Base-by-base conservation (phyloP, 2,329 filamentous ascomycete species). In the Epichloe uncinata region DNA sequence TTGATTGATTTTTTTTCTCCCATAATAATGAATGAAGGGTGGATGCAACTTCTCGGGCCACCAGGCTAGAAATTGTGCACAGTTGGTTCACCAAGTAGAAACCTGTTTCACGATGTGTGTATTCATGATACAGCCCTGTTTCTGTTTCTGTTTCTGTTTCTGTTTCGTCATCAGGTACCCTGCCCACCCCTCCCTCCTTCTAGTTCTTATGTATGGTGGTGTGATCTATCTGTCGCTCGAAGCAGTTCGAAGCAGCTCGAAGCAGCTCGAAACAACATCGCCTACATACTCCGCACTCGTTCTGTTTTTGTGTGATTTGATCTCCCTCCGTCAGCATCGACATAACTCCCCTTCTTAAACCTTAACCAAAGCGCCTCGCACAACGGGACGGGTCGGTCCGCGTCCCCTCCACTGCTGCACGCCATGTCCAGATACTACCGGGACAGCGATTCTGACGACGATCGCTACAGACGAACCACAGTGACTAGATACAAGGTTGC, bases 401-500 rank as follows among this genome's bases (percentile, higher is more conserved):
- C 48, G 12, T 45, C 37, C 22, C 42, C 38, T 40, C 38, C 47
- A 56, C 52, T 61, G 63, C 50, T 60, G 62, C 49, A 55, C 54
- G 55, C 60, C 64, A 51, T 52, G 51, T 57, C 63, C 53, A 62
- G 64, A 53, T 58, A 60, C 53, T 67, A 65, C 54, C 64, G 66
- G 48, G 63, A 65, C 47, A 59, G 54, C 53, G 61, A 61, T 44
- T 68, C 63, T 13, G 70, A 73, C 53, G 73, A 75, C 49, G 72
- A 75, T 46, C 63, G 64, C 41, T 71, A 70, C 62, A 67, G 65
- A 57, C 67, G 63, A 52, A 70, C 72, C 5, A 75, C 71, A n/a
- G 68, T 77, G 49, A 72, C 70, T 53, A 70, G 74, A 50, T 77
- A 77, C 66, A 77, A 77, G 60, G 72, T 77, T 30, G 61, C 63